Percentiles rank a stretch among this genome's conserved stretches.
Conservation (phyloP, 1,284 basidiomycete species). For the Phlebopus sp. region DNA sequence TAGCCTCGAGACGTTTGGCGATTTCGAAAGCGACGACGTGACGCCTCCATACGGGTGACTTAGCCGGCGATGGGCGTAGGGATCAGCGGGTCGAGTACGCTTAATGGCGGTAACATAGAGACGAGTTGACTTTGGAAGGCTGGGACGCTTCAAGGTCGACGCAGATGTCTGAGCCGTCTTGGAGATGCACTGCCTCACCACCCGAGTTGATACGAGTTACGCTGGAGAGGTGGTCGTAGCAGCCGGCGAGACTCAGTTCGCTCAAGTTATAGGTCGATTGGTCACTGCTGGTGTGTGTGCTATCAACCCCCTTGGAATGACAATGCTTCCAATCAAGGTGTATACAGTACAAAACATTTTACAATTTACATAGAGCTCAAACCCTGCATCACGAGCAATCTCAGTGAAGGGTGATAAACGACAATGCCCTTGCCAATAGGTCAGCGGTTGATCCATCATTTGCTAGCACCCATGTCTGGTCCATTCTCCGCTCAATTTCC, state of each 20-base stretch:
- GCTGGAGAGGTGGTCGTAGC: slow-evolving; percentile 22
- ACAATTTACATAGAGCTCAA: too few species aligned
- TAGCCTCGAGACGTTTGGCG: slow-evolving; percentile 31
- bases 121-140: slow-evolving; percentile 23
- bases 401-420: background rate
- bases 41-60: slow-evolving; percentile 44
- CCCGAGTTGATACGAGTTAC: slow-evolving; percentile 32
- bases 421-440: background rate
- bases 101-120: slow-evolving; percentile 36
- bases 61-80: slow-evolving; percentile 41
- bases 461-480: slow-evolving; percentile 27
- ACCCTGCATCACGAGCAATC: too few species aligned
- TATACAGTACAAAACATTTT: too few species aligned
- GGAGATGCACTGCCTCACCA: slow-evolving; percentile 39
- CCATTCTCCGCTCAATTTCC: slow-evolving; percentile 16
- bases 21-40: slow-evolving; percentile 42
- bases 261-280: too few species aligned
- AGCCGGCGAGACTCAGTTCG: too few species aligned
- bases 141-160: slow-evolving; percentile 32
- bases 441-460: slow-evolving; percentile 18
- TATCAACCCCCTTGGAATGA: too few species aligned
- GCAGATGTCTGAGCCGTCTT: slow-evolving; percentile 37
- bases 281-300: too few species aligned
- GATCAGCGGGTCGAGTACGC: slow-evolving; percentile 34
- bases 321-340: too few species aligned